Percentiles rank a stretch among this genome's conserved stretches.
Evolutionary conservation across 352 stramenopile species (phyloP).

Genomic region (Phytophthora parvispora): DNA sequence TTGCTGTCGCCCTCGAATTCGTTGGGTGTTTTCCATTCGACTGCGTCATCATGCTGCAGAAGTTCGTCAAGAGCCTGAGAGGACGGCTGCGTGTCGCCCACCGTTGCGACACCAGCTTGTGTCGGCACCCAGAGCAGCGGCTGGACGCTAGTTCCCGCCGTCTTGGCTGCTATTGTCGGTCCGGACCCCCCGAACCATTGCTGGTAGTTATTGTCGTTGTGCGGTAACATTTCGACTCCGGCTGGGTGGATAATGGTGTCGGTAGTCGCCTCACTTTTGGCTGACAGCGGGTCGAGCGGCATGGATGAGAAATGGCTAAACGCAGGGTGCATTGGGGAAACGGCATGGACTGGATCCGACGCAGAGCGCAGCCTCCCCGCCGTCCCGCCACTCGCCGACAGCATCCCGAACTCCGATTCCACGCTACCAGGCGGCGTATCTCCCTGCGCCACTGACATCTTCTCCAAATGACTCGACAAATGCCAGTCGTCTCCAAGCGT

Average conservation of each 20-base stretch:
- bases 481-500: slow-evolving; percentile 46
- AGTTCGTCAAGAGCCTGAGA: slow-evolving; percentile 44
- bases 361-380: slow-evolving; percentile 21
- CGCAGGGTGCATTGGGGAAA: slow-evolving; percentile 8
- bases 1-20: slow-evolving; percentile 24
- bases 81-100: slow-evolving; percentile 16
- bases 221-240: background rate
- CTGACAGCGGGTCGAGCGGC: background rate
- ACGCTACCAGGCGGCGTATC: slow-evolving; percentile 18
- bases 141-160: background rate
- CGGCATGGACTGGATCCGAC: slow-evolving; percentile 28
- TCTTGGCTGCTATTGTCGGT: background rate
- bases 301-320: slow-evolving; percentile 30
- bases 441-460: slow-evolving; percentile 65
- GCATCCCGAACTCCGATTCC: slow-evolving; percentile 13
- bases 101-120: background rate
- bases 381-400: background rate
- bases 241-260: background rate
- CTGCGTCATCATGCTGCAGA: slow-evolving; percentile 29
- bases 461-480: slow-evolving; percentile 71
- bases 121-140: slow-evolving; percentile 16
- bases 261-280: slow-evolving; percentile 4
- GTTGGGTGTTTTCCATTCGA: slow-evolving; percentile 43
- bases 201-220: slow-evolving; percentile 10
- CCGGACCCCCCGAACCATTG: slow-evolving; percentile 11